Conservation (phyloP, 176 grass and related monocot genomes). For the Aegilops sharonensis region DNA sequence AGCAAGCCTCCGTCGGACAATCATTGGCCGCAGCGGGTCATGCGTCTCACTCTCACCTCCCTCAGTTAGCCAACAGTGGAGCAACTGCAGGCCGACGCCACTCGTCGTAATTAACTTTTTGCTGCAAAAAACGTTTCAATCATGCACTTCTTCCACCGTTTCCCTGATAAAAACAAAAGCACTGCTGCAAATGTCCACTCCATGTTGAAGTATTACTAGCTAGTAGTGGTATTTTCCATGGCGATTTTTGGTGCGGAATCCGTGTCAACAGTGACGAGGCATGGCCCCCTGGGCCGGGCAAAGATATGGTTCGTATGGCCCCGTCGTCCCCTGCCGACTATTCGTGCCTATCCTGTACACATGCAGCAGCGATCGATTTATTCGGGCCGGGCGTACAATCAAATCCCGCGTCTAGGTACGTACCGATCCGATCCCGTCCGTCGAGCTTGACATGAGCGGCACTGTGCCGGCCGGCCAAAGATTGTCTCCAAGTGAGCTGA, state of each 20-base stretch:
- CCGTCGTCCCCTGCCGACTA: not conserved
- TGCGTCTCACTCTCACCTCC: not conserved
- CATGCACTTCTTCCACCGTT: not conserved
- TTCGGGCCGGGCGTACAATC: slow-evolving; percentile 16
- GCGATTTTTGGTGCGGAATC: not conserved
- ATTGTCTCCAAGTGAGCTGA: not conserved
- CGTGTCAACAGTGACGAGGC: slow-evolving; percentile 13
- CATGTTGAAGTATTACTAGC: not conserved
- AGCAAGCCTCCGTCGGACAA: not conserved
- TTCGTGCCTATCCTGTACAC: slow-evolving; percentile 13
- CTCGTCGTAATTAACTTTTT: not conserved
- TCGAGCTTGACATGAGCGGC: not conserved
- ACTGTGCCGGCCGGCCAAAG: not conserved
- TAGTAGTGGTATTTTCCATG: not conserved
- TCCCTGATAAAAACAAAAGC: too few relatives aligned
- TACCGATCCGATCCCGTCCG: slow-evolving; percentile 1
- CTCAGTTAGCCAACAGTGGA: not conserved
- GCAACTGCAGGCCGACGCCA: not conserved
- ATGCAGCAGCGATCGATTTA: not conserved
- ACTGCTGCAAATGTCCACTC: not conserved
- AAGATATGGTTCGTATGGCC: not conserved
- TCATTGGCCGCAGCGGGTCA: not conserved
- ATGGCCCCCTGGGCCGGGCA: not conserved
- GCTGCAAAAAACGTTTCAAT: too few relatives aligned
- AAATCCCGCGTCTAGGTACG: not conserved